Evolutionary conservation across 129 eudicot genomes (phyloP), one percentile per base, ranked within the genome.

Genomic region (Ambrosia artemisiifolia): DNA sequence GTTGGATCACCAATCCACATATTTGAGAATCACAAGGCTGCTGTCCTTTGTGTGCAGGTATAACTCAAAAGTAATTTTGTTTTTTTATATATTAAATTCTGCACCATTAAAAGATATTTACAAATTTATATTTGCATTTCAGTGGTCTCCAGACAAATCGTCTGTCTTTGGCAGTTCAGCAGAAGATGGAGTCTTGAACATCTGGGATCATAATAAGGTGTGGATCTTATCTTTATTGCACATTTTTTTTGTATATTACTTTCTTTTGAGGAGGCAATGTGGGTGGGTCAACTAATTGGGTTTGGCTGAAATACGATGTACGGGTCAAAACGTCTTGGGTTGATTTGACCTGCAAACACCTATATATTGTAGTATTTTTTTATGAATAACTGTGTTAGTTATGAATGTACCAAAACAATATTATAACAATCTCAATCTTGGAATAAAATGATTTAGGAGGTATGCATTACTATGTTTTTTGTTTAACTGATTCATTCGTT

Each of bases 101-200:
- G 16, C 35, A 69, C 59, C 17, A 19, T 63, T 50, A 19, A 24
- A 65, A 46, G 10, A 20, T n/a, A 19, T 12, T 70, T 20, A 69
- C 34, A 36, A 36, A 12, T 3, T 24, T 44, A 2, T 59, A n/a
- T 14, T 3, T 5, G 7, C 44, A 30, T 60, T 9, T 60, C 56
- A 72, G 80, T 94, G 98, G 98, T 90, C 95, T 68, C 95, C 98
- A 16, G 87, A 88, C 72, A 93, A 86, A 53, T 81, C 96, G 43
- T 90, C 96, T 57, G 87, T 93, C 73, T 93, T 93, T 78, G 95
- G 98, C 66, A 93, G 95, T 77, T 90, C 96, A 43, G 95, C 98
- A 42, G 96, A 90, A 78, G 96, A 90, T 84, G 95, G 93, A 65
- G 67, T 84, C 51, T 72, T 90, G 67, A 90, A 90, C 78, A 77